A percentile compares a stretch with the other conserved stretches of the same genome.
These are phyloP conservation scores for Rhizoclosmatium sp. DNA, from an alignment of 192 early-diverging fungal species.

Conservation along the genomic window DNA sequence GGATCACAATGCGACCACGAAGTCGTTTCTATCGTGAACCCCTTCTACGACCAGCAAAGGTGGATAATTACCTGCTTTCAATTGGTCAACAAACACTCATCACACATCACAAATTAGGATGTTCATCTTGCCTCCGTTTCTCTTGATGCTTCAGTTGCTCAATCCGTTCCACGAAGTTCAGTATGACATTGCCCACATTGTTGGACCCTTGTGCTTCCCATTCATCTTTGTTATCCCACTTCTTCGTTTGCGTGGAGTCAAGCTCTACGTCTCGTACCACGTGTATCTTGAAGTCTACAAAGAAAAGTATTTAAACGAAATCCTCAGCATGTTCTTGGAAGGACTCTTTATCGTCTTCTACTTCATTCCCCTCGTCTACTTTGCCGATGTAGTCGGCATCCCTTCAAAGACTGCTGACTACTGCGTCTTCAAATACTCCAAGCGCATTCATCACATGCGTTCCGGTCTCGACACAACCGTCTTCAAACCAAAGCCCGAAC, in stretches of 20 bases:
- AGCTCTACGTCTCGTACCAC: conserved; percentile 64
- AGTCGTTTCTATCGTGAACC: conserved; percentile 49
- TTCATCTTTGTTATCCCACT: conserved; percentile 52
- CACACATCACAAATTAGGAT: conserved; percentile 35
- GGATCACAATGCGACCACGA: conserved; percentile 54
- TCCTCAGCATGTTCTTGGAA: conserved; percentile 49
- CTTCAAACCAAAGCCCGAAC: conserved; percentile 43
- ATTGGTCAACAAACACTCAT: neutral
- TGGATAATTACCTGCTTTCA: neutral
- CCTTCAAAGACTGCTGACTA: conserved; percentile 55
- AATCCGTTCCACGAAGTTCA: conserved; percentile 46
- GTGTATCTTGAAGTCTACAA: conserved; percentile 60
- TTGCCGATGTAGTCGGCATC: conserved; percentile 58
- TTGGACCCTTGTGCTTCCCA: conserved; percentile 50
- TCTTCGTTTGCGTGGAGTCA: conserved; percentile 45
- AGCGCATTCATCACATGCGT: conserved; percentile 56
- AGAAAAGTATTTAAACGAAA: conserved; percentile 50
- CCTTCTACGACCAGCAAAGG: conserved; percentile 56
- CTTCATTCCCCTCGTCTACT: conserved; percentile 53
- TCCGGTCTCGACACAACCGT: conserved; percentile 57
- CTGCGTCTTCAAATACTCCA: conserved; percentile 51
- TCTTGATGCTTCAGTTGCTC: conserved; percentile 49
- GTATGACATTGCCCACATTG: conserved; percentile 59
- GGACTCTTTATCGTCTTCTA: conserved; percentile 49
- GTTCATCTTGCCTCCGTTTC: conserved; percentile 54